These are phyloP conservation scores for Colletotrichum tabaci DNA, from an alignment of 2,329 filamentous ascomycete genomes.

Conservation along the genomic window DNA sequence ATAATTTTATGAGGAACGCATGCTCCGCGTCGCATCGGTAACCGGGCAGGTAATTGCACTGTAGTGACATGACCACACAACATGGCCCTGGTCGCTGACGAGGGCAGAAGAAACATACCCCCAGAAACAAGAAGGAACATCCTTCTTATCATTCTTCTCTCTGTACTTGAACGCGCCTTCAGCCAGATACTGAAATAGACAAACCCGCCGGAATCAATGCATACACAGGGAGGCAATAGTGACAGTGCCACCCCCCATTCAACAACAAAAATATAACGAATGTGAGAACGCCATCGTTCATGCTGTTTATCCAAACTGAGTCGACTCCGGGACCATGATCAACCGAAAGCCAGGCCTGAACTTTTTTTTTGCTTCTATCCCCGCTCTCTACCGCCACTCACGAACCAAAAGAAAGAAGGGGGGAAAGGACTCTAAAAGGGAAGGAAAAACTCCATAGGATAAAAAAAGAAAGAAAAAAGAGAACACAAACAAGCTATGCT, in stretches of 20 bases:
- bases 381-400: not conserved
- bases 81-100: too few relatives aligned
- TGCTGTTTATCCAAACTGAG: not conserved
- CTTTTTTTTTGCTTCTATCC: not conserved
- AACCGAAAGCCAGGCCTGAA: not conserved
- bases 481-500: conserved; percentile 11
- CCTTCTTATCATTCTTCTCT: too few relatives aligned
- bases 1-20: not conserved
- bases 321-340: not conserved
- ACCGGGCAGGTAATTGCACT: not conserved
- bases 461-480: too few relatives aligned
- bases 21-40: too few relatives aligned
- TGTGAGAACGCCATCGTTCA: not conserved
- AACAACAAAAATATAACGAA: not conserved
- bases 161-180: not conserved
- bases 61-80: not conserved
- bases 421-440: too few relatives aligned
- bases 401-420: too few relatives aligned
- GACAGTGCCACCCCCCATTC: not conserved
- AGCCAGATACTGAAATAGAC: not conserved
- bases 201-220: not conserved
- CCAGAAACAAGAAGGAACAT: not conserved
- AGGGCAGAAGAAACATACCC: too few relatives aligned
- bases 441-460: too few relatives aligned
- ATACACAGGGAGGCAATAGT: not conserved